Base-by-base conservation (phyloP, 2,329 filamentous ascomycete species). In the Triangularia setosa region DNA sequence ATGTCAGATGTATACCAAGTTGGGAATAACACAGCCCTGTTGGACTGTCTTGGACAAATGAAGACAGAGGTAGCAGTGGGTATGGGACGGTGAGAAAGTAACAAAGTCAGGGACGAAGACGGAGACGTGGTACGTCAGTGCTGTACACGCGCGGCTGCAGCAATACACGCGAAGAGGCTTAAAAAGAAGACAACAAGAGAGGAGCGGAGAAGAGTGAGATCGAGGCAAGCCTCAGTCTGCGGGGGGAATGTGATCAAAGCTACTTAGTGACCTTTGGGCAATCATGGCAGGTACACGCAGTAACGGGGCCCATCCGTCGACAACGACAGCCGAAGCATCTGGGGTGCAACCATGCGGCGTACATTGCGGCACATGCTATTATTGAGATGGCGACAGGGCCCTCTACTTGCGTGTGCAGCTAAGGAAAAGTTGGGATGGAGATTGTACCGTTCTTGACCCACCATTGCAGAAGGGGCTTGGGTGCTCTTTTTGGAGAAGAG, bases 21-120 rank as follows among this genome's bases (percentile, higher is more conserved):
- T 79, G 76, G 77, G 75, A 78, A 75, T 73, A 77, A 44, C 79
- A 81, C 80, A 81, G 79, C 79, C 79, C 75, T 69, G 77, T 75
- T 76, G 73, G 74, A 75, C 69, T 71, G 67, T 44, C 69, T 69
- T 67, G 71, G 71, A 73, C 70, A 73, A 74, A 69, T 63, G 72
- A 71, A 70, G 68, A 70, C 69, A 70, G 67, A 70, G 72, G 73
- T 69, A 68, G 67, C 64, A 70, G 69, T 67, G 63, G 60, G 64
- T 60, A 56, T 58, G 67, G 68, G 59, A 67, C 62, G 66, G 64
- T 61, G 64, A 53, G 62, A 67, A 61, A 65, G 67, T 62, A 64
- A 65, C 65, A 48, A 65, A 66, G 60, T 64, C 61, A 62, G 60
- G 64, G 24, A 65, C 56, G 24, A 53, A 33, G 27, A 60, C 4